Evolutionary conservation across 495 filamentous ascomycete species (phyloP).

Genomic region (Hyaloscypha bicolor): DNA sequence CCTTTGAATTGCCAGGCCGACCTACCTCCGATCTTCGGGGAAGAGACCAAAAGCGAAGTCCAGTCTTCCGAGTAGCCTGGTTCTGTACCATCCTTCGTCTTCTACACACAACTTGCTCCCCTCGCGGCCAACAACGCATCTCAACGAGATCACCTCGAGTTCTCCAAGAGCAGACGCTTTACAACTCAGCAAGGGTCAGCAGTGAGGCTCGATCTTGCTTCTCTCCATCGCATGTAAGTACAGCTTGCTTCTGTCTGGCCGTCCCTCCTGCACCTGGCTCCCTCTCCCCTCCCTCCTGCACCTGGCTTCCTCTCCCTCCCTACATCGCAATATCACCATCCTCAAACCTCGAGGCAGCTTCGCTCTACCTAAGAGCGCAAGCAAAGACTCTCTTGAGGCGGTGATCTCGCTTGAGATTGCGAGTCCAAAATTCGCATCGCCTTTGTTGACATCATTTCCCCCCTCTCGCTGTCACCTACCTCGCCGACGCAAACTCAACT

Average conservation of each 20-base stretch:
- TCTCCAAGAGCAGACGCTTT: too few species aligned
- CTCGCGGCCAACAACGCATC: not conserved
- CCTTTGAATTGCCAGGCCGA: too few species aligned
- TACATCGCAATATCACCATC: not conserved
- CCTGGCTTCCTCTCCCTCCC: not conserved
- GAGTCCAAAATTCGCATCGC: not conserved
- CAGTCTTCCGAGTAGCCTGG: too few species aligned
- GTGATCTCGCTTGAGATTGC: not conserved
- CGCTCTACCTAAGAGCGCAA: not conserved
- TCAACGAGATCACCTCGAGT: not conserved
- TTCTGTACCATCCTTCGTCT: too few species aligned
- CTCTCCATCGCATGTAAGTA: not conserved
- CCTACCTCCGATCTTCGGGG: too few species aligned
- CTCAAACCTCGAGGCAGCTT: not conserved
- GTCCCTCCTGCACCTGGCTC: not conserved
- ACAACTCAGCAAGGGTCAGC: too few species aligned
- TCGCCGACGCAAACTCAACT: not conserved
- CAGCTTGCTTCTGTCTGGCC: not conserved
- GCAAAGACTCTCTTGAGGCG: not conserved
- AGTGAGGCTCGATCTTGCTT: not conserved
- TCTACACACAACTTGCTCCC: too few species aligned
- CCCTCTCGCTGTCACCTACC: not conserved
- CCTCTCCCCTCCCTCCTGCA: not conserved
- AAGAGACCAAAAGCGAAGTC: too few species aligned
- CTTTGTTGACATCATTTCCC: not conserved